Base-by-base conservation (phyloP, 1,284 basidiomycete genomes). In the Sphaerobolus stellatus region DNA sequence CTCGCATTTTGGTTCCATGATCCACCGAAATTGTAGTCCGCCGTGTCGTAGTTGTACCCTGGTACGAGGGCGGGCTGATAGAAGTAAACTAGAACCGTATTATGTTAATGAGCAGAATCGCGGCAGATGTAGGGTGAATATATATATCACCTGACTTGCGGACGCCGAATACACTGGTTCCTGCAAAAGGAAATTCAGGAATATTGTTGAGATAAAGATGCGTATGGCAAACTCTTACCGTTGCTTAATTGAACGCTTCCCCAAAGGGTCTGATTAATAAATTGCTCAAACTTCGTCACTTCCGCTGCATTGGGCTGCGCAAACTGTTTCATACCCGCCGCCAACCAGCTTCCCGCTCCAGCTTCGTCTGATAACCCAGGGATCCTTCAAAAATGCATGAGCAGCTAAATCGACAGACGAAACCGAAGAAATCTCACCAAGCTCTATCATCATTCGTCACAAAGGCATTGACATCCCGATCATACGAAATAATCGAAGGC, bases 361-460 rank as follows among this genome's bases (percentile, higher is more conserved):
- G 77, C 81, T 64, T 83, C 81, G 61, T 83, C 80, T 52, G 78
- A 81, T 52, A 82, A 61, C 0, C 81, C 81, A 22, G 79, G 76
- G 51, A 82, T 82, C 56, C 52, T 27, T 24, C 24, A 28, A 48
- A 28, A 31, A 5, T 13, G 30, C 25, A 29, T 5, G 8, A 48
- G 3, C 13, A 24, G 18, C 7, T 8, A 13, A 16, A 48, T 4
- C 9, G 24, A 13, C 8, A 48, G 29, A 31, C n/a, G 5, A 27
- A 31, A 28, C 9, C 30, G 29, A 31, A 11, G 30, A 3, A 3
- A 3, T 9, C 16, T 22, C 30, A 48, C 80, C 79, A 82, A 7
- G 79, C 79, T 38, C 81, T 67, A 25, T 67, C 66, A 56, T 72
- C 70, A 58, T 82, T 74, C 59, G 65, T 70, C 1, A 83, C 80